A percentile compares a stretch with the other conserved stretches of the same genome.
These are phyloP conservation scores for Mycena crocata DNA, from an alignment of 768 basidiomycete species.

Conservation along the genomic window DNA sequence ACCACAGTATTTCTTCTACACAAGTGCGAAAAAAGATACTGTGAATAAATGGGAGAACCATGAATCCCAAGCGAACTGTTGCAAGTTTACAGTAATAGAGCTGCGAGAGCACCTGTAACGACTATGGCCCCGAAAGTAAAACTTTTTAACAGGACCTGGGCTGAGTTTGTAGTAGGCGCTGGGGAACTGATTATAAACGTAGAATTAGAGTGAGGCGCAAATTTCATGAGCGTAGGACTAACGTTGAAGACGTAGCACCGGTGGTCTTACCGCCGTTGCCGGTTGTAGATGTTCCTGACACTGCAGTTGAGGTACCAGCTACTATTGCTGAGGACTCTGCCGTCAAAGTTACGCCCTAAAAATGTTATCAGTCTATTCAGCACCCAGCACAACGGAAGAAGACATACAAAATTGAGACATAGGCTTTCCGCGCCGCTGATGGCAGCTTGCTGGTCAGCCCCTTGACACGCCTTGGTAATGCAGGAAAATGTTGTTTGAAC, in stretches of 20 bases:
- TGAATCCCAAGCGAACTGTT: too few species aligned
- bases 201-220: neutral
- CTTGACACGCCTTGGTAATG: conserved; percentile 18
- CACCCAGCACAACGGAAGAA: conserved; percentile 62
- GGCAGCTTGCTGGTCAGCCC: conserved; percentile 22
- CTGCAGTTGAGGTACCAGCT: conserved; percentile 18
- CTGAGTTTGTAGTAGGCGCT: conserved; percentile 1
- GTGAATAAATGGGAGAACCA: too few species aligned
- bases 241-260: neutral
- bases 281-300: conserved; percentile 5
- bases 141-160: neutral
- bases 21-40: too few species aligned
- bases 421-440: conserved; percentile 18
- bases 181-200: conserved; percentile 8
- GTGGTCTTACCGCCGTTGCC: neutral
- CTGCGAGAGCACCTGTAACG: neutral
- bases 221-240: neutral
- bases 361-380: neutral
- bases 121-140: neutral
- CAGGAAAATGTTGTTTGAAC: conserved; percentile 23
- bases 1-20: too few species aligned
- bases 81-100: neutral
- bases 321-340: conserved; percentile 20
- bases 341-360: conserved; percentile 24
- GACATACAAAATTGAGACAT: conserved; percentile 28